These are phyloP conservation scores for Ustanciosporium gigantosporum DNA, from an alignment of 1,284 basidiomycete genomes.

Conservation along the genomic window DNA sequence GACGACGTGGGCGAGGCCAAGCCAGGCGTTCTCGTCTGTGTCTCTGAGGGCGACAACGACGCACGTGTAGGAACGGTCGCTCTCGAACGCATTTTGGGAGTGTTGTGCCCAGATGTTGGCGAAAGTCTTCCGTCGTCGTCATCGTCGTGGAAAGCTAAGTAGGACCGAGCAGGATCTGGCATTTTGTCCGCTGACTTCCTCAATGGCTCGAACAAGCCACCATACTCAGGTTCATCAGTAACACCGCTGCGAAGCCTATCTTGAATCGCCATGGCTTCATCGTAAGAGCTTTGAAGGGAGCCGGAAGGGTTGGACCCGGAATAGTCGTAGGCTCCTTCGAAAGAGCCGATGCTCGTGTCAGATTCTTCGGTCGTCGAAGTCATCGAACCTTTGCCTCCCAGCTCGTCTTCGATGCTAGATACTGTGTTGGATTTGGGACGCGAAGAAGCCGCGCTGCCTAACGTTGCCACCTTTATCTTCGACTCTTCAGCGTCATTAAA, in stretches of 20 bases:
- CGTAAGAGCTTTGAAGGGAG: slow-evolving; percentile 10
- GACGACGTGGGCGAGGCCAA: neutral
- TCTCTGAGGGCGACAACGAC: too few species aligned
- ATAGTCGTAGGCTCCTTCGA: slow-evolving; percentile 1
- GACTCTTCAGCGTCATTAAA: too few species aligned
- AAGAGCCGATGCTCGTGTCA: slow-evolving; percentile 1
- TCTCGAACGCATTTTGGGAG: neutral
- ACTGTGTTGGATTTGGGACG: neutral
- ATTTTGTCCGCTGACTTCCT: neutral
- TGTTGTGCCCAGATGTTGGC: neutral
- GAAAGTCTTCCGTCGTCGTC: slow-evolving; percentile 10
- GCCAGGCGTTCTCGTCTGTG: too few species aligned
- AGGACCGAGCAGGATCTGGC: slow-evolving; percentile 2
- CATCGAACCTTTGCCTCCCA: neutral
- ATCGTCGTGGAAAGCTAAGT: slow-evolving; percentile 25
- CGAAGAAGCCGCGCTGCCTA: too few species aligned
- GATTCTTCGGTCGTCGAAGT: neutral
- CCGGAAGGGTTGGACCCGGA: neutral
- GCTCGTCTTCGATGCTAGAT: neutral
- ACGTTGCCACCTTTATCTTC: too few species aligned
- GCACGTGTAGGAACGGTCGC: neutral
- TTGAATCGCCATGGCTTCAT: slow-evolving; percentile 20
- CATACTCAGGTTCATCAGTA: slow-evolving; percentile 11
- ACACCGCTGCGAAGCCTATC: slow-evolving; percentile 2
- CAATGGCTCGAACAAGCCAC: slow-evolving; percentile 5